Evolutionary conservation across 257 asterid genomes (phyloP).

Genomic region (Solanum tarijense): DNA sequence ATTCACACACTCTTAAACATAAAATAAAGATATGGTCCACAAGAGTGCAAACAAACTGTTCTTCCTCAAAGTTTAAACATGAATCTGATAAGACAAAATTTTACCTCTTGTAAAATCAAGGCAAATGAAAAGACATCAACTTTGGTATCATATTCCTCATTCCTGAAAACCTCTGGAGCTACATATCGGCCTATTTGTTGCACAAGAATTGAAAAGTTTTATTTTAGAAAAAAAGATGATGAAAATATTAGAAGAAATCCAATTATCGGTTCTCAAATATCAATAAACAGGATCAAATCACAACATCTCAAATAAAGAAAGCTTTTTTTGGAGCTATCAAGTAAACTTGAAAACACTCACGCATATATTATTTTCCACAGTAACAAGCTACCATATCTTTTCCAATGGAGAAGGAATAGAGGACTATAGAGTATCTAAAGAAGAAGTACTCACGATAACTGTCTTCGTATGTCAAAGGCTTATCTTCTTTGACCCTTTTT

Average conservation of each 20-base stretch:
- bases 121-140: slow-evolving; percentile 97
- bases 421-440: neutral
- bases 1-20: neutral
- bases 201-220: neutral
- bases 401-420: neutral
- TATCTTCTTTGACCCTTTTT: slow-evolving; percentile 58
- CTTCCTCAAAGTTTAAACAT: neutral
- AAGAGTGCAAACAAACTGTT: neutral
- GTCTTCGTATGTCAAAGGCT: slow-evolving; percentile 36
- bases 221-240: neutral
- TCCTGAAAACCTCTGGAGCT: slow-evolving; percentile 85
- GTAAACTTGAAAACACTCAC: neutral
- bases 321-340: neutral
- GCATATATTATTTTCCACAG: neutral
- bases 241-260: neutral
- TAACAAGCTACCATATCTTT: neutral
- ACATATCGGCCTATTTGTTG: slow-evolving; percentile 63
- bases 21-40: neutral
- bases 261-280: neutral
- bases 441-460: slow-evolving; percentile 60
- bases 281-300: neutral
- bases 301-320: neutral
- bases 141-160: slow-evolving; percentile 88
- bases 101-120: slow-evolving; percentile 85
- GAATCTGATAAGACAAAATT: neutral